Evolutionary conservation across 2,329 filamentous ascomycete species (phyloP), one percentile per base, ranked within the genome.

Genomic region (Aquanectria penicillioides): DNA sequence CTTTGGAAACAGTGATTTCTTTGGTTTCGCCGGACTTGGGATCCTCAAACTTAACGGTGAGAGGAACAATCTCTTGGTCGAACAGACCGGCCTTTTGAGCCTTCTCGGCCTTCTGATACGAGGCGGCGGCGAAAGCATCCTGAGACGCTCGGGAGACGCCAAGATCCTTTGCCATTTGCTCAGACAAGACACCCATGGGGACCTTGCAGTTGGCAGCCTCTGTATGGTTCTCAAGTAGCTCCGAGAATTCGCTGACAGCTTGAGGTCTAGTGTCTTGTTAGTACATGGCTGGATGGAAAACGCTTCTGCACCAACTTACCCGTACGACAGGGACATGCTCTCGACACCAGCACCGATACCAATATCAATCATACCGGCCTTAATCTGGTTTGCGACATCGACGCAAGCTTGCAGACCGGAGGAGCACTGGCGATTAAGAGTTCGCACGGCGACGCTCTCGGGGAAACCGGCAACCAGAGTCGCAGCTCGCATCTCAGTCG

Each of bases 191-290:
- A 69, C 94, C 94, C 95, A 98, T 98, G 75, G 93, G 89, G 3
- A 98, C 94, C 81, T 97, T 97, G 88, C 95, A 99, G 85, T 97
- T 96, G 71, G 91, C 91, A 20, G 94, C 86, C 74, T 95, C 90
- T 64, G 87, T 84, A 82, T 94, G 86, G 70, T 82, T 86, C 74
- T 97, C 92, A 64, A 98, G 88, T 50, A 92, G 85, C 46, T 97
- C 92, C 25, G 92, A 95, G 85, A 98, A 97, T 78, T 98, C 95
- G 62, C 89, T 87, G 13, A 98, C 94, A 61, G 95, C 95, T 38
- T 82, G 83, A 20, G 94, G 94, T 28, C 89, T 91, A 67, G 53
- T 31, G 5, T 22, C 5, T n/a, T 11, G 47, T 67, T 25, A 67
- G 65, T 12, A 25, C 22, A 5, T 18, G 15, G 26, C 11, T 22